Conservation (phyloP, 352 stramenopile genomes). For the Nothophytophthora sp. region DNA sequence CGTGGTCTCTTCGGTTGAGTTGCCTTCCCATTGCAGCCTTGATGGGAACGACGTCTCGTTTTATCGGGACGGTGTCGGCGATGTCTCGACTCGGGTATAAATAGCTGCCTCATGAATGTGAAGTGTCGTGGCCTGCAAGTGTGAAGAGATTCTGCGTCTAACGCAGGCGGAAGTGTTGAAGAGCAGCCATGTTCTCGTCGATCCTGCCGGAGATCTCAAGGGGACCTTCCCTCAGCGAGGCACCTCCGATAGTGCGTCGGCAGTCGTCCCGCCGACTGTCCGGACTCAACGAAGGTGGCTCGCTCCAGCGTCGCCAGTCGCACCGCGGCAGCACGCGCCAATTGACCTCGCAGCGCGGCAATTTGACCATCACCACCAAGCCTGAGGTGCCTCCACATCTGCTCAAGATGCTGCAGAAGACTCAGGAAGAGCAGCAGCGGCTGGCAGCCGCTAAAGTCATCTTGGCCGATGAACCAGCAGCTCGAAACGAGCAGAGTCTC, state of each 20-base stretch:
- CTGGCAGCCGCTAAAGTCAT: slow-evolving; percentile 58
- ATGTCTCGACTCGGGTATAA: too few species aligned
- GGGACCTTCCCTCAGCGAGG: neutral
- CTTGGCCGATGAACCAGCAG: slow-evolving; percentile 46
- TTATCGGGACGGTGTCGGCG: too few species aligned
- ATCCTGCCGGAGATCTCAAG: slow-evolving; percentile 29
- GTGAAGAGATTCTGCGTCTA: too few species aligned
- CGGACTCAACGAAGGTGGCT: neutral
- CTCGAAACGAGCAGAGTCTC: slow-evolving; percentile 66
- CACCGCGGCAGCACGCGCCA: neutral
- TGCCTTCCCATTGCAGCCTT: too few species aligned
- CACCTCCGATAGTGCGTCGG: slow-evolving; percentile 10
- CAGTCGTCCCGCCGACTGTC: slow-evolving; percentile 19
- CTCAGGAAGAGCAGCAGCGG: slow-evolving; percentile 46
- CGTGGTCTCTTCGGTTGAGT: too few species aligned
- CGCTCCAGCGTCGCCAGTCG: neutral
- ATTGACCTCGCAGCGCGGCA: slow-evolving; percentile 9
- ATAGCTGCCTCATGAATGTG: too few species aligned
- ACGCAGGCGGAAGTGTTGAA: too few species aligned
- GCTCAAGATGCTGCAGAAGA: slow-evolving; percentile 59
- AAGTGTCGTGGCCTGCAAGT: too few species aligned
- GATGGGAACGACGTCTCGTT: too few species aligned
- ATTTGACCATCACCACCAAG: slow-evolving; percentile 6
- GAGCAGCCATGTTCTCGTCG: slow-evolving; percentile 21
- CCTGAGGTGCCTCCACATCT: slow-evolving; percentile 49